Evolutionary conservation across 2,329 filamentous ascomycete genomes (phyloP), one percentile per base, ranked within the genome.

Genomic region (Arthrobotrys musiformis): DNA sequence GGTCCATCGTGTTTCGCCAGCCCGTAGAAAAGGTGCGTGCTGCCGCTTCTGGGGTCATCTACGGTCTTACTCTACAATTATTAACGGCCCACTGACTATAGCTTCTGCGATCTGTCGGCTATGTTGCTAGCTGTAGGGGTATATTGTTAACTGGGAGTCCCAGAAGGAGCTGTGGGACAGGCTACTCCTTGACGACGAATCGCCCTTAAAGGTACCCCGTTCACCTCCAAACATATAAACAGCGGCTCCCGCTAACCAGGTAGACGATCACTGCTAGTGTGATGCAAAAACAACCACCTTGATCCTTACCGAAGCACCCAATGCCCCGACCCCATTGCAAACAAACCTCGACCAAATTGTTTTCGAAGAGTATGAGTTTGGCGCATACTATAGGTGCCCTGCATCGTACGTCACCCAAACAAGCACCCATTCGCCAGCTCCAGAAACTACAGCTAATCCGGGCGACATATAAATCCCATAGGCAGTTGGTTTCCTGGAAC

Each of bases 291-390:
- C 94, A 68, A 95, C 93, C n/a, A 91, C 93, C 56, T 85, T 99
- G 70, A 85, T 99, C 2, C 87, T 98, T 61, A 90, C 92, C 0
- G 95, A 99, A 83, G 91, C 93, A 52, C 91, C 93, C 2, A 97
- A 96, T 84, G 90, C 91, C 2, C 87, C 97, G 69, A 90, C 91
- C 0, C 89, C 90, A 11, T 85, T 99, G 79, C 93, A 97, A 84
- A 89, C 90, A 42, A 95, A 97, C 82, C 93, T 93, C 80, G 95
- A 99, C 82, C 94, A 99, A 85, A 93, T 99, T 82, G 89, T 98
- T 0, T 98, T 99, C 85, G 95, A 99, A 82, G 94, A 98, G 82
- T 99, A 95, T 85, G 93, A 93, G 1, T 99, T 99, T 84, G 89
- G 91, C 9, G 91, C 92, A 79, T 97, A 97, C 84, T 91, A 91